Conservation (phyloP, 345 rosid genomes). For the Cardamine chenopodiifolia region DNA sequence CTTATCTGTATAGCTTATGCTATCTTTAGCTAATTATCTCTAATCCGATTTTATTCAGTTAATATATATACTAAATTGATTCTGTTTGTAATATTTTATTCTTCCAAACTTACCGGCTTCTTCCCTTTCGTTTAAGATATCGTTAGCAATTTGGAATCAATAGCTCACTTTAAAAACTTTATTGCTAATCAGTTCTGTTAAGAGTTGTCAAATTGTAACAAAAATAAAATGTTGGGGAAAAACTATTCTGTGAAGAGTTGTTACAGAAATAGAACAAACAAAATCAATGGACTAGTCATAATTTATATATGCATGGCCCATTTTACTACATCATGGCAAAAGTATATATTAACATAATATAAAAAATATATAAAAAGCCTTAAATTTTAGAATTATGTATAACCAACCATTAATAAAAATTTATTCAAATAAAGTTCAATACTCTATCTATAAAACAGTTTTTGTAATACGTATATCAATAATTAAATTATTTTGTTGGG, state of each 20-base stretch:
- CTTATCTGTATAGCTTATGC: slow-evolving; percentile 1
- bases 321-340: no score
- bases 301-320: slow-evolving; percentile 21
- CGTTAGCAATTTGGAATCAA: no score
- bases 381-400: not conserved
- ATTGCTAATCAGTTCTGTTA: not conserved
- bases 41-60: no score
- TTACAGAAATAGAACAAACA: not conserved
- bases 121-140: slow-evolving; percentile 11
- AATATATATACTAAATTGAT: no score
- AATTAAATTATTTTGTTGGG: slow-evolving; percentile 5
- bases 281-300: not conserved
- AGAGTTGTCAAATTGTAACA: slow-evolving; percentile 3
- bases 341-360: no score
- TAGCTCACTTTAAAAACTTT: not conserved
- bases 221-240: no score
- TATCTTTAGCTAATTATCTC: not conserved
- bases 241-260: not conserved
- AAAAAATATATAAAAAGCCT: slow-evolving; percentile 1
- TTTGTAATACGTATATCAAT: not conserved
- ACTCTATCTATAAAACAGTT: not conserved
- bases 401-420: not conserved
- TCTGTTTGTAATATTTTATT: no score
- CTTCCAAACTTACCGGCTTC: slow-evolving; percentile 7
- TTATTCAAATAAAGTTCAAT: not conserved